A percentile compares a stretch with the other conserved stretches of the same genome.
Evolutionary conservation across 2,329 filamentous ascomycete species (phyloP).

Genomic region (Cadophora luteo-olivacea): DNA sequence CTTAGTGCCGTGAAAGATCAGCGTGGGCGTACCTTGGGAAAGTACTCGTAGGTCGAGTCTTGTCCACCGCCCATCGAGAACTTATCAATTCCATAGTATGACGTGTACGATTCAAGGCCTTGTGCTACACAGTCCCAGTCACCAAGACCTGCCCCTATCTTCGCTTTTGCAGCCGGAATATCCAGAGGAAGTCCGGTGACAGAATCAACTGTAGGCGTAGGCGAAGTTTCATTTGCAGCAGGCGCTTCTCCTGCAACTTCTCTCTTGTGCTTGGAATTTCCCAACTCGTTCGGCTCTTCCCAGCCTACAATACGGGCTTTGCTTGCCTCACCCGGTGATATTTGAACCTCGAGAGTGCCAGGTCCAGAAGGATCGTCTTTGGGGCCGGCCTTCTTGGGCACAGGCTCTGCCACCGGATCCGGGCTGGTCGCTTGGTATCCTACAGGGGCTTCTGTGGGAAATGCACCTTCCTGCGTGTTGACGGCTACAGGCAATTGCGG

Average conservation of each 20-base stretch:
- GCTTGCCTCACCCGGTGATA: conserved; percentile 38
- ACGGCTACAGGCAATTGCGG: conserved; percentile 24
- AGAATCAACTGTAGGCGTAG: conserved; percentile 19
- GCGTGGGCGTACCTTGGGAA: conserved; percentile 61
- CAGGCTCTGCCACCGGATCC: conserved; percentile 32
- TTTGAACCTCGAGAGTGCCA: conserved; percentile 40
- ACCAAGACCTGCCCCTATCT: conserved; percentile 26
- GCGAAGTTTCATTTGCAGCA: neutral
- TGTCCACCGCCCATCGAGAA: conserved; percentile 67
- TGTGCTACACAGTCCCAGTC: conserved; percentile 61
- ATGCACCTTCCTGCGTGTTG: conserved; percentile 17
- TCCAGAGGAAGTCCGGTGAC: conserved; percentile 32
- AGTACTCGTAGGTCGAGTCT: conserved; percentile 76
- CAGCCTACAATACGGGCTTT: conserved; percentile 38
- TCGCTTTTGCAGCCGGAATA: conserved; percentile 28
- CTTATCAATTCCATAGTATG: conserved; percentile 55
- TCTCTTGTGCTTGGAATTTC: conserved; percentile 33
- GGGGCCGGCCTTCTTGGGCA: conserved; percentile 32
- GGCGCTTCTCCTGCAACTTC: conserved; percentile 2
- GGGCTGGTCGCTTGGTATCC: conserved; percentile 43
- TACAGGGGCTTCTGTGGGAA: conserved; percentile 32
- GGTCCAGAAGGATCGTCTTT: conserved; percentile 20
- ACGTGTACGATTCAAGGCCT: conserved; percentile 57
- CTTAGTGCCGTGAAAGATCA: neutral
- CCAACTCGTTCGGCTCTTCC: conserved; percentile 31